Conservation (phyloP, 768 basidiomycete genomes). For the Lentinula aciculospora region DNA sequence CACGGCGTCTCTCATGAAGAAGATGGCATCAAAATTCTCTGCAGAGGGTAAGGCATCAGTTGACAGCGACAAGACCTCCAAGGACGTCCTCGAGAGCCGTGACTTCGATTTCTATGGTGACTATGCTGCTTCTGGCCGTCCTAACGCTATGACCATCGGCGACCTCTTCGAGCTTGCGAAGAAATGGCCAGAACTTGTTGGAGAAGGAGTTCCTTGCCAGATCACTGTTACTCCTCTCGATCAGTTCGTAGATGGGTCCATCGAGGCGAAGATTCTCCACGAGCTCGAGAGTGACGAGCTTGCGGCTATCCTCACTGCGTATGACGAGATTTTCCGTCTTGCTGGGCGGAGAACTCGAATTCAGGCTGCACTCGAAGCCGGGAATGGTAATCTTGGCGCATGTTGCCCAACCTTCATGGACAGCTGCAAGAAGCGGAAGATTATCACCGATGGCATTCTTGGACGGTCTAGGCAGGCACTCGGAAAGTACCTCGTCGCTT, state of each 20-base stretch:
- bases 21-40: constrained; percentile 6
- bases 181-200: constrained; percentile 6
- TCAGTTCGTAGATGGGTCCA: constrained; percentile 8
- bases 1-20: constrained; percentile 2
- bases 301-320: constrained; percentile 1
- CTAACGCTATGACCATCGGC: constrained; percentile 7
- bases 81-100: constrained; percentile 7
- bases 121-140: not conserved
- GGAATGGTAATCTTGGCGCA: not conserved
- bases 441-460: constrained; percentile 2
- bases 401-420: constrained; percentile 8
- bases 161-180: constrained; percentile 12
- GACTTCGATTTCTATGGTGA: not conserved
- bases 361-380: not conserved
- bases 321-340: constrained; percentile 8
- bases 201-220: constrained; percentile 13
- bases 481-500: not conserved
- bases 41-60: constrained; percentile 8
- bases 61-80: constrained; percentile 9
- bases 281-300: constrained; percentile 8
- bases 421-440: constrained; percentile 6
- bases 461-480: constrained; percentile 5
- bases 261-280: constrained; percentile 3
- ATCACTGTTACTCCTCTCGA: constrained; percentile 10
- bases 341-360: constrained; percentile 4